Conservation (phyloP, 805 yeast genomes). For the Wickerhamomyces ciferrii region DNA sequence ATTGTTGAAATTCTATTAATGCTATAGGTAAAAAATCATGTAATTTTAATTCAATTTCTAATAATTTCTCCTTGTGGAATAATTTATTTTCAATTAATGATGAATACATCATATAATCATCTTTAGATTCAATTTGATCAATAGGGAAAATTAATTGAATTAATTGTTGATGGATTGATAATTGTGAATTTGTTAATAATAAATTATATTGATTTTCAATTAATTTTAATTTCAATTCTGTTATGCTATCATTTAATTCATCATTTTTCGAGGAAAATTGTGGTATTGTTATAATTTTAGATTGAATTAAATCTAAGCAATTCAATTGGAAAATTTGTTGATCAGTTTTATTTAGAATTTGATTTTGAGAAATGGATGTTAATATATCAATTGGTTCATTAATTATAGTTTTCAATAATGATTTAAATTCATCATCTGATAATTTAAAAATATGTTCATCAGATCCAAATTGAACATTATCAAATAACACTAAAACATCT, state of each 20-base stretch:
- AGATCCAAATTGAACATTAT: slow-evolving; percentile 25
- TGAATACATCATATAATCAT: slow-evolving; percentile 56
- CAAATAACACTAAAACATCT: slow-evolving; percentile 55
- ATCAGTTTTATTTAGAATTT: slow-evolving; percentile 17
- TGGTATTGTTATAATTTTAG: slow-evolving; percentile 43
- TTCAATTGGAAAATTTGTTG: slow-evolving; percentile 45
- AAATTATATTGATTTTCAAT: slow-evolving; percentile 39
- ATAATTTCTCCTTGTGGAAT: slow-evolving; percentile 40
- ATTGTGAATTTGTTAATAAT: slow-evolving; percentile 45
- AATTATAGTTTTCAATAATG: slow-evolving; percentile 37
- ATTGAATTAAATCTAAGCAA: slow-evolving; percentile 51
- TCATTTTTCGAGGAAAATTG: slow-evolving; percentile 30
- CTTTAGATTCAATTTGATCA: slow-evolving; percentile 42
- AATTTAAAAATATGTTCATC: slow-evolving; percentile 32
- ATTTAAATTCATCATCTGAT: slow-evolving; percentile 26
- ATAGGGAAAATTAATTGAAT: slow-evolving; percentile 70
- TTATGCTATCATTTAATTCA: slow-evolving; percentile 28
- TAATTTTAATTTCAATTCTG: slow-evolving; percentile 31
- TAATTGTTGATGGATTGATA: slow-evolving; percentile 56
- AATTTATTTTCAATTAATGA: slow-evolving; percentile 60
- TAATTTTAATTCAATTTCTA: slow-evolving; percentile 37
- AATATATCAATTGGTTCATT: slow-evolving; percentile 30
- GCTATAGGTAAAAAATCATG: slow-evolving; percentile 55
- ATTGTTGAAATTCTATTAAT: slow-evolving; percentile 52
- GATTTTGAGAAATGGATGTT: slow-evolving; percentile 21